Conservation (phyloP, 306 rosid species). For the Quercus alba region DNA sequence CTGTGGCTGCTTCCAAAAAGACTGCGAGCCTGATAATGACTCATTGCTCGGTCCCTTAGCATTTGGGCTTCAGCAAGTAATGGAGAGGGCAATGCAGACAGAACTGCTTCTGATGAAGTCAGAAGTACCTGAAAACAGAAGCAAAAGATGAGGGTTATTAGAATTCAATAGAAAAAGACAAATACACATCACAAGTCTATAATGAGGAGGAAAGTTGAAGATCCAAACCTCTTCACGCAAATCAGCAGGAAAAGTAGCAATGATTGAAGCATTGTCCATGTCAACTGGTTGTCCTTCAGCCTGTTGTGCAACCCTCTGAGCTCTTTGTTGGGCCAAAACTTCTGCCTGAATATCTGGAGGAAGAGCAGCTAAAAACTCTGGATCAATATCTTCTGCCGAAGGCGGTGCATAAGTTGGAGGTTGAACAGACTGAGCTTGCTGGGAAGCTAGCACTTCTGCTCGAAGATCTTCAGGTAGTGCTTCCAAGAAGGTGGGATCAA, state of each 20-base stretch:
- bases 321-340: conserved; percentile 96
- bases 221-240: conserved; percentile 92
- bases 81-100: conserved; percentile 91
- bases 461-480: conserved; percentile 95
- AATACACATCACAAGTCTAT: conserved; percentile 16
- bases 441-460: conserved; percentile 95
- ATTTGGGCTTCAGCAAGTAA: conserved; percentile 97
- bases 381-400: conserved; percentile 92
- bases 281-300: conserved; percentile 99
- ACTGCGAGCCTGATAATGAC: conserved; percentile 95
- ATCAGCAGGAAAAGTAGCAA: conserved; percentile 99
- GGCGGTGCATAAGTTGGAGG: conserved; percentile 88
- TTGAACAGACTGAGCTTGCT: conserved; percentile 92
- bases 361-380: conserved; percentile 98
- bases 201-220: conserved; percentile 14
- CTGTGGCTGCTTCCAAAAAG: conserved; percentile 79
- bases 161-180: conserved; percentile 9
- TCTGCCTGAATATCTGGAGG: conserved; percentile 98
- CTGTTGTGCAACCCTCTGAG: conserved; percentile 86
- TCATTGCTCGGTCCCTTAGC: conserved; percentile 96
- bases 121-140: conserved; percentile 70
- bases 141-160: conserved; percentile 20
- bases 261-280: conserved; percentile 96
- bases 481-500: conserved; percentile 97
- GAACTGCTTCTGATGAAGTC: conserved; percentile 96